These are phyloP conservation scores for Corrigiola litoralis DNA, from an alignment of 179 eudicot species.

Conservation along the genomic window DNA sequence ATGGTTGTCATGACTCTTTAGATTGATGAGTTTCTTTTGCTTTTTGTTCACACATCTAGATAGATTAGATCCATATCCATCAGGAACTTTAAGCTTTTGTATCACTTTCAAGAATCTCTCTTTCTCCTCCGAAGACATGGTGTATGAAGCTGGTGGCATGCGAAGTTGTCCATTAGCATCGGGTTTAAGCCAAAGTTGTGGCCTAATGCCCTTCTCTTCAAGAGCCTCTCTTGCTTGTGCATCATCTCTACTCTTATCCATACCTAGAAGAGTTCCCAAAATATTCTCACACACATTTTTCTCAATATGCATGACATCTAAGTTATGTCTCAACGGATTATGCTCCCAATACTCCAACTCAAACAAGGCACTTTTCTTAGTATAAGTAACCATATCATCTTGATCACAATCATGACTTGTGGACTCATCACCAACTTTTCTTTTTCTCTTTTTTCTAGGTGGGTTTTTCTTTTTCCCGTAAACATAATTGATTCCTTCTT, in stretches of 20 bases:
- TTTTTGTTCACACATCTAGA: conserved; percentile 7
- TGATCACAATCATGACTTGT: background rate
- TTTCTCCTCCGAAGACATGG: conserved; percentile 1
- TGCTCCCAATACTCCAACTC: conserved; percentile 5
- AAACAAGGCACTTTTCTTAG: background rate
- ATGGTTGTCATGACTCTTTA: conserved; percentile 8
- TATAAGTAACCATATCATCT: background rate
- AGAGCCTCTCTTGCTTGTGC: background rate
- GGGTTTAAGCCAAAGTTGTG: background rate
- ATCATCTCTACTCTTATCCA: conserved; percentile 17
- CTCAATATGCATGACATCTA: conserved; percentile 18
- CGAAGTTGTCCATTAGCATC: background rate
- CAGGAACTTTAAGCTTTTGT: background rate
- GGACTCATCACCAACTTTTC: background rate
- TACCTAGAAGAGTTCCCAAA: conserved; percentile 1
- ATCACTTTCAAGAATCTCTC: background rate
- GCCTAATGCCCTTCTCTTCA: background rate
- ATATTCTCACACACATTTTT: conserved; percentile 18
- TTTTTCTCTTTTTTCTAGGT: background rate
- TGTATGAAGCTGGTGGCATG: conserved; percentile 2
- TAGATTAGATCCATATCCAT: conserved; percentile 19
- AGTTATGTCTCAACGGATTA: conserved; percentile 5
- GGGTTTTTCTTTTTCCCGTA: background rate
- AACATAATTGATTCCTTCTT: background rate
- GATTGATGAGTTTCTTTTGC: background rate